Evolutionary conservation across 2,329 filamentous ascomycete species (phyloP).

Genomic region (Neocucurbitaria cava): DNA sequence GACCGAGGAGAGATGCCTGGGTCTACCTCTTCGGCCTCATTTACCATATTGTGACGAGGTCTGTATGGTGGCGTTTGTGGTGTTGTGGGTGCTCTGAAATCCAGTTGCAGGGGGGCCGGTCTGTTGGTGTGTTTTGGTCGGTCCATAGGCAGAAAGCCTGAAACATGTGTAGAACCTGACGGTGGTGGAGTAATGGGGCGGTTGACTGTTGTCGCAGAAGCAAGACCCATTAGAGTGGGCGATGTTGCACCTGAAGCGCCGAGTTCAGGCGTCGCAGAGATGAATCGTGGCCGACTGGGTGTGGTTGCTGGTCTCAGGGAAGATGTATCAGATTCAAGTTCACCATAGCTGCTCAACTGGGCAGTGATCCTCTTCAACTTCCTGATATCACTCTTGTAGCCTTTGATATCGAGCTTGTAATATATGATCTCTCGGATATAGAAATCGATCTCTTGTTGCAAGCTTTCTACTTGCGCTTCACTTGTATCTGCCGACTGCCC

Average conservation of each 20-base stretch:
- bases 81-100: slow-evolving; percentile 16
- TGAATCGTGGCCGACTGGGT: slow-evolving; percentile 26
- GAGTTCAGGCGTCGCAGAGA: slow-evolving; percentile 24
- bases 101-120: slow-evolving; percentile 9
- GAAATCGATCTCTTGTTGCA: slow-evolving; percentile 51
- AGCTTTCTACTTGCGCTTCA: slow-evolving; percentile 29
- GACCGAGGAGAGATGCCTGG: slow-evolving; percentile 32
- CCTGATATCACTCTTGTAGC: slow-evolving; percentile 52
- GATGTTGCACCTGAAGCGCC: slow-evolving; percentile 27
- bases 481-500: slow-evolving; percentile 6
- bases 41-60: slow-evolving; percentile 13
- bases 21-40: slow-evolving; percentile 25
- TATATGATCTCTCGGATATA: slow-evolving; percentile 57
- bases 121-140: slow-evolving; percentile 8
- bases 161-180: slow-evolving; percentile 7
- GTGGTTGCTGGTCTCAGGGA: slow-evolving; percentile 34
- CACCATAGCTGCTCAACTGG: slow-evolving; percentile 32
- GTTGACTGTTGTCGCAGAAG: slow-evolving; percentile 14
- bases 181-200: slow-evolving; percentile 23
- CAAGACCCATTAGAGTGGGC: slow-evolving; percentile 19
- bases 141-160: slow-evolving; percentile 11
- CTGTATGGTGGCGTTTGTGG: slow-evolving; percentile 26
- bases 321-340: slow-evolving; percentile 38
- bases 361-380: slow-evolving; percentile 40
- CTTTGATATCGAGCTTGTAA: slow-evolving; percentile 57